These are phyloP conservation scores for Podospora tetraspora DNA, from an alignment of 495 filamentous ascomycete species.

Conservation along the genomic window DNA sequence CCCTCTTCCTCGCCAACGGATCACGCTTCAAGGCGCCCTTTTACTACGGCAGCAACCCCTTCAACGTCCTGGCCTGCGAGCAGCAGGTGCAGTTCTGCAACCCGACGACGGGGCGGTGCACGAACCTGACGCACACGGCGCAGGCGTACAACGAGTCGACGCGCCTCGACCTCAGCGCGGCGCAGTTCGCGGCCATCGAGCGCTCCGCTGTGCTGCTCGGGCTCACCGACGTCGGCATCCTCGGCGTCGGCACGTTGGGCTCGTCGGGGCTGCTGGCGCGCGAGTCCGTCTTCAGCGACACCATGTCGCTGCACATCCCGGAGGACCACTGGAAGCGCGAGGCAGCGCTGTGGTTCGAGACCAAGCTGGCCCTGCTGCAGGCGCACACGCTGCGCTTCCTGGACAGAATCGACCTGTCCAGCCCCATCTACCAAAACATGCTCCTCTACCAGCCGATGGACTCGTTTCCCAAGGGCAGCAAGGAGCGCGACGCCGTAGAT, in stretches of 20 bases:
- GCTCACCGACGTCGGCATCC: conserved; percentile 5
- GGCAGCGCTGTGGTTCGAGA: conserved; percentile 7
- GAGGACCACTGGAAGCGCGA: conserved; percentile 12
- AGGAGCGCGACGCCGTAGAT: neutral
- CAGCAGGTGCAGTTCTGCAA: conserved; percentile 16
- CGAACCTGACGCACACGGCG: conserved; percentile 7
- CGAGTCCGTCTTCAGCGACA: conserved; percentile 8
- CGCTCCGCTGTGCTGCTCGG: conserved; percentile 9
- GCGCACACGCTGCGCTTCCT: conserved; percentile 11
- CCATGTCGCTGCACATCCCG: neutral
- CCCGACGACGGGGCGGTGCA: neutral
- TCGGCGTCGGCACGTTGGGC: conserved; percentile 8
- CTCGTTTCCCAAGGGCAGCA: neutral
- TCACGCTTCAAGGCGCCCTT: neutral
- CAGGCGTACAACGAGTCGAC: conserved; percentile 10
- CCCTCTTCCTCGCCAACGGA: conserved; percentile 9
- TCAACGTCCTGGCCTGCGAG: conserved; percentile 9
- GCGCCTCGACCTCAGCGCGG: neutral
- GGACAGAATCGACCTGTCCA: conserved; percentile 3
- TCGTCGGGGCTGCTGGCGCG: conserved; percentile 4
- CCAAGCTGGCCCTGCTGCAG: conserved; percentile 7
- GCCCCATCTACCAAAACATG: conserved; percentile 3
- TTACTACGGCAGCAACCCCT: conserved; percentile 8
- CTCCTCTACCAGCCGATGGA: conserved; percentile 7
- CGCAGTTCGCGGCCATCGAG: conserved; percentile 4